Evolutionary conservation across 495 filamentous ascomycete species (phyloP).

Genomic region (Sordaria brevicollis): DNA sequence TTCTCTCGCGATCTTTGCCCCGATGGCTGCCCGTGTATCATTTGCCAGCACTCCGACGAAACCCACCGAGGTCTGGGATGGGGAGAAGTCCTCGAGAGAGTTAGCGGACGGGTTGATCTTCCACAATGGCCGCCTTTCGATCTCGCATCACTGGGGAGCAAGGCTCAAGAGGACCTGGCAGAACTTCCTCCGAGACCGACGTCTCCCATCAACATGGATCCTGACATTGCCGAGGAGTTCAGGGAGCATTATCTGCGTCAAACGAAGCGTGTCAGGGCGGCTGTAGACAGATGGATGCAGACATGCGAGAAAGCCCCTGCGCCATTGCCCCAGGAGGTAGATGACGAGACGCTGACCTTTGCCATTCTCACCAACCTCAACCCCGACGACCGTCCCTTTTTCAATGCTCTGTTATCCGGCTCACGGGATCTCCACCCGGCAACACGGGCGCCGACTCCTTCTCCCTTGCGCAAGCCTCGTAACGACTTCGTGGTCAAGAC

Average conservation of each 20-base stretch:
- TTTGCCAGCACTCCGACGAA: conserved; percentile 56
- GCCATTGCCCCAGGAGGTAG: conserved; percentile 71
- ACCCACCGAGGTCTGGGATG: conserved; percentile 71
- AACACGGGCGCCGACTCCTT: conserved; percentile 44
- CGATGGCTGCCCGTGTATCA: conserved; percentile 63
- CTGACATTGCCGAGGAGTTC: conserved; percentile 85
- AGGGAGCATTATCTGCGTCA: conserved; percentile 81
- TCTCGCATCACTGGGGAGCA: conserved; percentile 53
- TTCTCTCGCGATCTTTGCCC: conserved; percentile 85
- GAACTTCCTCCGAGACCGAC: conserved; percentile 35
- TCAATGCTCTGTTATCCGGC: conserved; percentile 68
- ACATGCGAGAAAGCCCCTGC: conserved; percentile 61
- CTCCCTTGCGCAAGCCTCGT: conserved; percentile 37
- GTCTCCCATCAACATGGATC: conserved; percentile 74
- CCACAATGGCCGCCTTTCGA: conserved; percentile 83
- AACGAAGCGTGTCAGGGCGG: conserved; percentile 71
- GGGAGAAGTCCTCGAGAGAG: conserved; percentile 91
- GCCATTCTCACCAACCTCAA: conserved; percentile 84
- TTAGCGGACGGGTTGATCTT: conserved; percentile 75
- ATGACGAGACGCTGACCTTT: conserved; percentile 86
- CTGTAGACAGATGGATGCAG: conserved; percentile 78
- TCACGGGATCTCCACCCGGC: conserved; percentile 46
- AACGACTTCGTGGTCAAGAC: conserved; percentile 62
- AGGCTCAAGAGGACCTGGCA: conserved; percentile 34
- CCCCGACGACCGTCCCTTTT: conserved; percentile 59